Base-by-base conservation (phyloP, 805 yeast species). In the Cyberlindnera euphorbiae region DNA sequence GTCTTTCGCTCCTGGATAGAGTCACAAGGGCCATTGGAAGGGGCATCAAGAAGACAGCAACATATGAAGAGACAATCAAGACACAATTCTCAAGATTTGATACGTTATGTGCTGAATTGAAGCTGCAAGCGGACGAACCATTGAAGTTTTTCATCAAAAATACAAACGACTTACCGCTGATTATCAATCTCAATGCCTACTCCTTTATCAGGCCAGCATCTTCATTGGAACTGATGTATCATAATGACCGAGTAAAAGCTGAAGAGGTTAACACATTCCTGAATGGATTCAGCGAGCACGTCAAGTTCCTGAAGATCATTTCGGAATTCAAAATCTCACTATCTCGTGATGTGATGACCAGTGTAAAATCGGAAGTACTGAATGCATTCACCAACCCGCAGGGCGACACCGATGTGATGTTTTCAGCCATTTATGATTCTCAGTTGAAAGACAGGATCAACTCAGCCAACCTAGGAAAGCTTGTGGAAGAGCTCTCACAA, bases 1-100 rank as follows among this genome's bases (percentile, higher is more conserved):
- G 53, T 17, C 28, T 53, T 23, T 38, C 68, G 2, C 44, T 66
- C n/a, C 36, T 53, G 26, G 68, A 67, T 16, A 52, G 56, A 32
- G 59, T 67, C 2, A 37, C 55, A 13, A 46, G 38, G 30, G 45
- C 59, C 1, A 52, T 69, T 5, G 70, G 52, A 37, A 55, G 45
- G 26, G 53, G 53, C 34, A 65, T 44, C 17, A 45, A 47, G 7
- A 28, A 33, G 16, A 60, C 58, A 28, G 55, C 60, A 24, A 57
- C 61, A 3, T 64, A 64, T 43, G 52, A 63, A 17, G 40, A 58
- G 6, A 63, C 63, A 26, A 43, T 68, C n/a, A 58, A 61, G 32
- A 68, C 68, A 21, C 79, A 79, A 47, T 79, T 95, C 83, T 64
- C 72, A 23, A 76, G 80, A 41, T 71, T 89, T 39, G 81, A 78